Evolutionary conservation across 257 asterid species (phyloP).

Genomic region (Forsythia viridissima): DNA sequence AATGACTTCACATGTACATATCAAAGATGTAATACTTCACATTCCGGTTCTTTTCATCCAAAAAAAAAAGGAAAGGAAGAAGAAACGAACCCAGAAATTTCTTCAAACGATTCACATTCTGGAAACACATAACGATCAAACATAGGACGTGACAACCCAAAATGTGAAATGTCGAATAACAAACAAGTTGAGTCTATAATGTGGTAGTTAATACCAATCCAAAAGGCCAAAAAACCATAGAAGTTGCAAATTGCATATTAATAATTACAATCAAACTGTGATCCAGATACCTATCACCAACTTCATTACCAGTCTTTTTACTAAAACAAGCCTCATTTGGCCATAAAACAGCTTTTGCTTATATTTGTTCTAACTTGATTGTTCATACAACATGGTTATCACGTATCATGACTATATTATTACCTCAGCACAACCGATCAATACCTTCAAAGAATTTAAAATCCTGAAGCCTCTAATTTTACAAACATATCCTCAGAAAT

Average conservation of each 20-base stretch:
- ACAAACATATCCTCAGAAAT: conserved; percentile 27
- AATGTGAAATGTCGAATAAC: neutral
- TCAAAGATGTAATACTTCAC: no score
- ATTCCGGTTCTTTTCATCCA: no score
- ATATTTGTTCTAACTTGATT: conserved; percentile 1
- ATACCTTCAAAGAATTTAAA: conserved; percentile 25
- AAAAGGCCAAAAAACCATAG: neutral
- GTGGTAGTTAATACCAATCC: neutral
- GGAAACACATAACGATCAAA: neutral
- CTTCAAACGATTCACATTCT: neutral
- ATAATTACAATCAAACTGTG: conserved; percentile 25
- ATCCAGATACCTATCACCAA: neutral
- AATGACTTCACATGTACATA: no score
- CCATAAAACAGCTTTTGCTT: conserved; percentile 5
- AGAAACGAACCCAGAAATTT: neutral
- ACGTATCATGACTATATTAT: conserved; percentile 15
- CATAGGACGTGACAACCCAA: neutral
- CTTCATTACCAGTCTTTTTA: neutral
- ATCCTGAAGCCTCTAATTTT: conserved; percentile 24
- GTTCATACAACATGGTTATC: neutral
- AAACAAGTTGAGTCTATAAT: neutral
- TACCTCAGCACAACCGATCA: conserved; percentile 14
- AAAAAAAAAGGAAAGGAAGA: no score
- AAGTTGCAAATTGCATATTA: neutral
- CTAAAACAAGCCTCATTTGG: neutral